Evolutionary conservation across 805 yeast genomes (phyloP).

Genomic region (Pichia deserticola): DNA sequence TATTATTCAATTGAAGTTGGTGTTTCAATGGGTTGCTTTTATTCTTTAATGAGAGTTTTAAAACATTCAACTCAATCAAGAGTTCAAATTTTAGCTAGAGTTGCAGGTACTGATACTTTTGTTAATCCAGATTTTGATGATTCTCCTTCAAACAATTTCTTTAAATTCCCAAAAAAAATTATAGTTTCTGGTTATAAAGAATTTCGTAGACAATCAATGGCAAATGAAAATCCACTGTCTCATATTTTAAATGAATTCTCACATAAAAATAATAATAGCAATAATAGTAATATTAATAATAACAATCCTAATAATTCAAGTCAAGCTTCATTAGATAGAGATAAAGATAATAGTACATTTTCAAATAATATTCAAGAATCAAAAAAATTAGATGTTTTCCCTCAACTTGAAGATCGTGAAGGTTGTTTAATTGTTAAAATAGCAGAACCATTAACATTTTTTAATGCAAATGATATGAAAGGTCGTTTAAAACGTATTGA

Average conservation of each 20-base stretch:
- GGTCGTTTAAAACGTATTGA: constrained; percentile 63
- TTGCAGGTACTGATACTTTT: constrained; percentile 53
- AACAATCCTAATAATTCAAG: background rate
- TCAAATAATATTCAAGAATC: background rate
- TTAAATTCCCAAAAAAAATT: constrained; percentile 12
- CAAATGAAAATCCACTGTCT: background rate
- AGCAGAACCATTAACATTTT: constrained; percentile 85
- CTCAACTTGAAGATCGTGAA: constrained; percentile 42
- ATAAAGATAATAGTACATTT: background rate
- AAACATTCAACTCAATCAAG: constrained; percentile 76
- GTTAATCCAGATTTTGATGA: constrained; percentile 59
- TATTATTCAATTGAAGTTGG: constrained; percentile 84
- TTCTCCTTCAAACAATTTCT: constrained; percentile 7
- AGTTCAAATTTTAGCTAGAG: constrained; percentile 73
- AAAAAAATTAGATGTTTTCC: constrained; percentile 1
- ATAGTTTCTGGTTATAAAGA: constrained; percentile 24
- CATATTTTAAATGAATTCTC: background rate
- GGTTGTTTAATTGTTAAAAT: constrained; percentile 73
- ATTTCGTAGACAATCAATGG: constrained; percentile 16
- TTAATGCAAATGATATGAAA: constrained; percentile 73
- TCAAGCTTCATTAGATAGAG: background rate
- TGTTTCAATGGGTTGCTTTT: constrained; percentile 76
- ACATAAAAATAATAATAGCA: background rate
- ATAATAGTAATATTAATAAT: background rate
- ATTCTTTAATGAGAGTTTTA: constrained; percentile 72